These are phyloP conservation scores for Guillardia theta DNA, from an alignment of 78 protist species.

Conservation along the genomic window DNA sequence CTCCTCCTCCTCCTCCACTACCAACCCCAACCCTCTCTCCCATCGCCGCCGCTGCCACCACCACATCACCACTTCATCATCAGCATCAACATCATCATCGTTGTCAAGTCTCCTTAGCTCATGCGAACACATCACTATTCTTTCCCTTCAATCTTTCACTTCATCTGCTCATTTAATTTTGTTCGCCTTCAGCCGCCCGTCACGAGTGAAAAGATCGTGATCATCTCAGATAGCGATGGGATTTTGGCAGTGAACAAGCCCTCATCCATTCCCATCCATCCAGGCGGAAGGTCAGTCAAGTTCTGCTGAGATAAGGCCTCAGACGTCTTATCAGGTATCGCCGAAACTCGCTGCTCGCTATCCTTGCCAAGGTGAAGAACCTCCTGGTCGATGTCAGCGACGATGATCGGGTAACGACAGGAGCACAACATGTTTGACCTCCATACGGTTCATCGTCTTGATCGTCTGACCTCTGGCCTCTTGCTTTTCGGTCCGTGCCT, in stretches of 20 bases:
- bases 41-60: neutral
- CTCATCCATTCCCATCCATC: slow-evolving; percentile 56
- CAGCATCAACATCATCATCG: neutral
- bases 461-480: slow-evolving; percentile 79
- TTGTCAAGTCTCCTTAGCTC: neutral
- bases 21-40: neutral
- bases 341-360: slow-evolving; percentile 65
- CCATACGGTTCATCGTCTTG: slow-evolving; percentile 73
- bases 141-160: neutral
- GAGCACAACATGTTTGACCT: neutral
- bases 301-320: neutral
- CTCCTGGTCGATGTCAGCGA: neutral
- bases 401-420: neutral
- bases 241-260: slow-evolving; percentile 83
- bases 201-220: neutral
- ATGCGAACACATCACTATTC: neutral
- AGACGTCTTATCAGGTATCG: slow-evolving; percentile 63
- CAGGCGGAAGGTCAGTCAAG: neutral
- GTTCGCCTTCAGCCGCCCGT: neutral
- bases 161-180: neutral
- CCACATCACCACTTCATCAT: neutral
- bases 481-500: slow-evolving; percentile 49
- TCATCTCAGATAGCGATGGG: slow-evolving; percentile 61
- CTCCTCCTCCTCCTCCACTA: neutral
- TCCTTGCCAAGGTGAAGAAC: slow-evolving; percentile 55